Evolutionary conservation across 345 rosid species (phyloP), one percentile per base, ranked within the genome.

Genomic region (Geranium brycei): DNA sequence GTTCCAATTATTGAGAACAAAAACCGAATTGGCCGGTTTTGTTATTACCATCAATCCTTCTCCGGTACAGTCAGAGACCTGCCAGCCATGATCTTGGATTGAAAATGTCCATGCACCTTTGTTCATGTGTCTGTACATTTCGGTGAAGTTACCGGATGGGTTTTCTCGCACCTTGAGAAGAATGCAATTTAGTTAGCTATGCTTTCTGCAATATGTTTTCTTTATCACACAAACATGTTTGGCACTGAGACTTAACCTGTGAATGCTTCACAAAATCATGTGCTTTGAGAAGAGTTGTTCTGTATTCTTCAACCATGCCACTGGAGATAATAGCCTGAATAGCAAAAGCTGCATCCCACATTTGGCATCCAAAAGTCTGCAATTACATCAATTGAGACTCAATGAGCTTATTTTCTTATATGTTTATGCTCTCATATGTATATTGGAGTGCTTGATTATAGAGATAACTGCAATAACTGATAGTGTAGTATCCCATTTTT

Each of bases 301-400:
- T 81, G 35, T 81, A 68, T 73, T 87, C 98, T 2, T 78, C 71
- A 0, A 56, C 64, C 32, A 89, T 77, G 64, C 84, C 75, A 62
- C 78, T 66, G n/a, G 95, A 81, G 62, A 92, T 67, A 71, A 92
- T 64, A 18, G 95, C 96, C 75, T 89, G 96, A 65, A 89, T 68
- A 0, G 93, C 83, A 57, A 87, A 80, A 56, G 77, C 83, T 1
- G 93, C 69, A 65, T 92, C 95, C 96, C 96, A 92, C 19, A 69
- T 65, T 65, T 89, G 98, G 66, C 95, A 87, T 47, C 93, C 95
- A 41, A 87, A 84, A 66, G 88, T 83, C 95, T 91, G 77, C 69
- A 59, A 4, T 31, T 6, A 7, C n/a, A 16, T 47, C 0, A 8
- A 31, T 35, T 35, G 10, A 31, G 19, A 51, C n/a, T n/a, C n/a